Base-by-base conservation (phyloP, 345 rosid species). In the Pelargonium nanum region DNA sequence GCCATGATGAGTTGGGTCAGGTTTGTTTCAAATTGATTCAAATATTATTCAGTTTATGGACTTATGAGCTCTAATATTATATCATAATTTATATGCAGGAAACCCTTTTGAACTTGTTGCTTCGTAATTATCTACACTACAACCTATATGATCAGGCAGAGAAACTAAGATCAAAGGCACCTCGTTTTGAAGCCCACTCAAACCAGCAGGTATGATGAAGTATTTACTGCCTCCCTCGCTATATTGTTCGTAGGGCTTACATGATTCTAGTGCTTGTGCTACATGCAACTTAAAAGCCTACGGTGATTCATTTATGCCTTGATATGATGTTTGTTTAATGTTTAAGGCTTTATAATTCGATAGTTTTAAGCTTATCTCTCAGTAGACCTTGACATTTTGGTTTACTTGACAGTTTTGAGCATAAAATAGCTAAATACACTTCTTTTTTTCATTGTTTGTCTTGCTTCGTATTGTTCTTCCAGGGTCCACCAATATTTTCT, bases 1-100 rank as follows among this genome's bases (percentile, higher is more conserved):
- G 86, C 58, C 97, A 83, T 77, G 96, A 85, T 77, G 91, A 91
- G 71, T 78, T 88, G 66, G 91, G 96, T 24, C 96, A 85, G 89
- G 97, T 91, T 69, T 12, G 57, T 72, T 26, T 22, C 10, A 45
- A 45, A 13, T 19, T 19, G 22, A 16, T 19, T 56, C 21, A 32
- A 9, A 22, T 30, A n/a, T 58, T 61, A 53, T 61, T 12, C 1
- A 22, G 51, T 9, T 21, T 71, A 7, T 40, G 22, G 60, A 50
- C 68, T 34, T 34, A 1, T 34, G 45, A 34, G 45, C 60, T 81
- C 40, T 69, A 58, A 26, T 22, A 59, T 34, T 40, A 52, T 65
- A 30, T 64, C 52, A 62, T 70, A 30, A n/a, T n/a, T 48, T 24
- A 55, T 57, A 21, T 80, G 70, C 84, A 91, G 97, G 97, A 91